Percentiles rank a stretch among this genome's conserved stretches.
These are phyloP conservation scores for Auricularia cornea DNA, from an alignment of 768 basidiomycete genomes.

Conservation along the genomic window DNA sequence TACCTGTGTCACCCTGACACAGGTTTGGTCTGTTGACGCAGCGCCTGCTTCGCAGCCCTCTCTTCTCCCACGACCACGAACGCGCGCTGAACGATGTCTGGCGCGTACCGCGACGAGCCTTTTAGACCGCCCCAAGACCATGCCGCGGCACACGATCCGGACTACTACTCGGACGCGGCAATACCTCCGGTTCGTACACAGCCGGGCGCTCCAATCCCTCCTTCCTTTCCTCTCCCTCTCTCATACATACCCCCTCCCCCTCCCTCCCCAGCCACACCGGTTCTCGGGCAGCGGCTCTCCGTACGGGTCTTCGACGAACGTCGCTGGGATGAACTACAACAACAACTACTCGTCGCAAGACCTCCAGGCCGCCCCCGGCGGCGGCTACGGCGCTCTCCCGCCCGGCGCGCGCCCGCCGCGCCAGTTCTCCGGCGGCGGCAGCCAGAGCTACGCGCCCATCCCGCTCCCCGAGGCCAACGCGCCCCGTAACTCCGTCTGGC, in stretches of 20 bases:
- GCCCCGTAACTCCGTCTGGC: constrained; percentile 5
- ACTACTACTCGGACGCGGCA: neutral
- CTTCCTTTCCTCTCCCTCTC: neutral
- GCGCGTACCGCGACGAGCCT: no score
- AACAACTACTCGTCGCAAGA: neutral
- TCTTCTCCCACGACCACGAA: no score
- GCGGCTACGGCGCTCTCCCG: constrained; percentile 4
- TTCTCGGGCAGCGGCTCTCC: neutral
- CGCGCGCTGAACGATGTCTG: no score
- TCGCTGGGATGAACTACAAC: neutral
- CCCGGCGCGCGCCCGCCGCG: constrained; percentile 40
- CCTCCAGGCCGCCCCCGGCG: neutral
- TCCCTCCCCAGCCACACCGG: neutral
- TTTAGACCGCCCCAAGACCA: no score
- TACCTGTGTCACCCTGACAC: no score
- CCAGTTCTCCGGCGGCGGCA: constrained; percentile 41
- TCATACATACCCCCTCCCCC: neutral
- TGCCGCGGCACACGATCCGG: neutral
- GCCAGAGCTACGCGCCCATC: constrained; percentile 23
- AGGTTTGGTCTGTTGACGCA: no score
- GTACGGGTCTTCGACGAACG: neutral
- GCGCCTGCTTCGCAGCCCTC: no score
- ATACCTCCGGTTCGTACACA: neutral
- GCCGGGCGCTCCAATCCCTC: neutral
- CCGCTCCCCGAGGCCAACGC: neutral